Evolutionary conservation across 2,329 filamentous ascomycete genomes (phyloP), one percentile per base, ranked within the genome.

Genomic region (Fonsecaea pugnacius): DNA sequence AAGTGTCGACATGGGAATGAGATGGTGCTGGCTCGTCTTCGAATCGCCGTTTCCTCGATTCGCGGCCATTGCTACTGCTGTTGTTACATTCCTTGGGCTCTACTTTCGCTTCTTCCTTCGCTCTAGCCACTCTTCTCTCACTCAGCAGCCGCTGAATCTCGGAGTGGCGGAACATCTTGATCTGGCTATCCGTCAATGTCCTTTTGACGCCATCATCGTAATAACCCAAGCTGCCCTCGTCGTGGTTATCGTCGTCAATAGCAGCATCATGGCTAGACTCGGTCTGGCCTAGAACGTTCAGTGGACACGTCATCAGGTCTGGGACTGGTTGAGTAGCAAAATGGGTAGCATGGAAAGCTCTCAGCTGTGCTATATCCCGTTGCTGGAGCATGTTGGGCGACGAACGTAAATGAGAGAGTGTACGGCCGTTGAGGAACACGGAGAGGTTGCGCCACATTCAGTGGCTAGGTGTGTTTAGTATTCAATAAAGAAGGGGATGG

Each of bases 141-240:
- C 86, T 85, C 30, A 91, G 80, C 43, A 96, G 79, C 12, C 85
- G 78, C 73, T 95, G 88, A 24, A 96, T 84, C 76, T 98, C 94
- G 1, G 91, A 94, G 74, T 96, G 91, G 66, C 93, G 85, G 75
- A 97, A 97, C 66, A 96, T 94, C 59, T 87, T 86, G 70, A 97
- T 91, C 79, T 97, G 91, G 71, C 92, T 91, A 73, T 97, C 91
- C 9, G 93, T 97, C 71, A 98, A 82, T 18, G 92, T 96, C 46
- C 94, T 89, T 75, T 95, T 95, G 66, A 88, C 86, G 2, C 94
- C 93, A 73, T 98, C 93, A 0, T 85, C 78, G 70, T 98, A 98
- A 76, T 91, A 94, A 18, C 92, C 94, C 16, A 97, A 80, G 0
- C 79, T 86, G 72, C 91, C 89, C 18, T 77, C 72, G 5, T 77